Conservation (phyloP, 176 grass and related monocot species). For the Cenchrus americanus region DNA sequence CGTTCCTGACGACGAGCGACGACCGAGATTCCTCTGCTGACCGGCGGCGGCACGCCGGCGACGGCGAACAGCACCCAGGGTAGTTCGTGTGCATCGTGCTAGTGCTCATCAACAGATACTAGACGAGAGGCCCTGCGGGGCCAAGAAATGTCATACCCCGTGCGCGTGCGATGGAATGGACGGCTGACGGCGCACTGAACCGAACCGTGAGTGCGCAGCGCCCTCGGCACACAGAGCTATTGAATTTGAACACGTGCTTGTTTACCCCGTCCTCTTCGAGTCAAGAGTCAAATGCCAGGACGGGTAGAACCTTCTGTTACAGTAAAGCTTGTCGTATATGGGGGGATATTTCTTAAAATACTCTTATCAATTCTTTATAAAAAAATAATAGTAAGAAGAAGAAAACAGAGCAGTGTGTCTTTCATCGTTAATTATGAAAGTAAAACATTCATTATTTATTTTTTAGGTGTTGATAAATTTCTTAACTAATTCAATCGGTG, state of each 20-base stretch:
- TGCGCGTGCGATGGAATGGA: not conserved
- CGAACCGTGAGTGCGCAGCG: not conserved
- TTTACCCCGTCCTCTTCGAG: not conserved
- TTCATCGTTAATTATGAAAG: no score
- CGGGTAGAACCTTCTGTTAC: not conserved
- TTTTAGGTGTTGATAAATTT: no score
- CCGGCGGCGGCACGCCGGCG: constrained; percentile 2
- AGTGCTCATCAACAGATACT: no score
- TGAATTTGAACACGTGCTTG: not conserved
- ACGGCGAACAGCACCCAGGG: not conserved
- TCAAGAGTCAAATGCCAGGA: not conserved
- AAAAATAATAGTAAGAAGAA: no score
- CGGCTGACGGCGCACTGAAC: not conserved
- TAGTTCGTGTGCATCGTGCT: not conserved
- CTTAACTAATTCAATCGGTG: no score
- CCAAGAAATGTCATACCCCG: not conserved
- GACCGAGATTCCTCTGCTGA: not conserved
- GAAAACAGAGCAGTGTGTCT: no score
- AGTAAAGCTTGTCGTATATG: not conserved
- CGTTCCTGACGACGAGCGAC: not conserved
- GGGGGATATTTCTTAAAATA: not conserved
- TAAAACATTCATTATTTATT: no score
- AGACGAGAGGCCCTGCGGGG: not conserved
- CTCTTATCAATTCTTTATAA: no score
- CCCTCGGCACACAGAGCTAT: not conserved